Base-by-base conservation (phyloP, 2,329 filamentous ascomycete genomes). In the Pleomassaria siparia region DNA sequence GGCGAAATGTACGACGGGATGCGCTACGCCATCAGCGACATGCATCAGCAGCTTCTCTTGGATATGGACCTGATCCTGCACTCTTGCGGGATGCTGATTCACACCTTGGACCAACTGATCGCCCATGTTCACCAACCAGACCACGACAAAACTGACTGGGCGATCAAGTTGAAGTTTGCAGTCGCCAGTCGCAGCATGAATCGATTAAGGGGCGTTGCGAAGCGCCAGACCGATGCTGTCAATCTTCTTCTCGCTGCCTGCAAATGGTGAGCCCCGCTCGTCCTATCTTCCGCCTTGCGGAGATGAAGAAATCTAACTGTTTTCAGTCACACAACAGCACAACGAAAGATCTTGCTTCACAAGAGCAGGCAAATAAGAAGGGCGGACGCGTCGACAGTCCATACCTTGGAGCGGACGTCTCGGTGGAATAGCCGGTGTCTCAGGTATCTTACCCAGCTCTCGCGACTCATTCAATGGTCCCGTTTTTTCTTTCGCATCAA, bases 1-100 rank as follows among this genome's bases (percentile, higher is more conserved):
- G 60, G 55, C 12, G 65, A 63, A 46, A 66, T 69, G 51, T 60
- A 64, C 36, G 64, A 69, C 47, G 68, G 64, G 64, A 61, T 70
- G 46, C 63, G 62, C 20, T 63, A 60, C 56, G 62, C 60, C 2
- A 58, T 69, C 42, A 53, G 58, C 35, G 64, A 69, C 44, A 54
- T 70, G 55, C 67, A 70, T 40, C 58, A 63, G 12, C 67, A 70
- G 44, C 57, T 70, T 21, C 64, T 70, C 21, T 59, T 58, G 9
- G 67, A 70, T 42, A 49, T 70, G 50, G 60, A 63, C 22, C 43
- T 70, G n/a, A 47, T 70, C 21, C 63, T 64, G 55, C 54, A 54
- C 20, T 69, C 66, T 18, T 69, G 64, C 44, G 48, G 48, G 6
- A 43, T 65, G 43, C 61, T 70, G 7, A 58, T 63, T 13, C 58